Evolutionary conservation across 108 stramenopile genomes (phyloP), one percentile per base, ranked within the genome.

Genomic region (Nitzschia palea): DNA sequence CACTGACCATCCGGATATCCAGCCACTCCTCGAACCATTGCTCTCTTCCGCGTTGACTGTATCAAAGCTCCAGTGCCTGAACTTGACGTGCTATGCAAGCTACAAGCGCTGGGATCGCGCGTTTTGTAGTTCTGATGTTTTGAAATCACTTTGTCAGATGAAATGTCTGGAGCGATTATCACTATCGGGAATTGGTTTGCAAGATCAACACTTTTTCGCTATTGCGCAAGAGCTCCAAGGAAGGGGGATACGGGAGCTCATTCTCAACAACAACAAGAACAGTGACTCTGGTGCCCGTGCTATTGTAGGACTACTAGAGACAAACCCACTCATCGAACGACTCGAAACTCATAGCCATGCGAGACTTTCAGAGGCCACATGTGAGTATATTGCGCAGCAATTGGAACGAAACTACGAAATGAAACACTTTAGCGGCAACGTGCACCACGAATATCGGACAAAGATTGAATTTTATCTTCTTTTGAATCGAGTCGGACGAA

Each of bases 251-350:
- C 27, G 25, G 27, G 55, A 68, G 34, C 30, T 68, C 12, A 44
- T 68, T 23, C 34, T 68, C 4, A 68, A 68, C 30, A 28, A 31
- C 15, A 68, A 68, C 43, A 23, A 30, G 14, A 68, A 68, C 44
- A 57, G 43, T 5, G 55, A 68, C 15, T 10, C 20, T 8, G 67
- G 67, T 20, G 18, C 44, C 22, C 17, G 44, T n/a, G 62, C 44
- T 12, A 32, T 63, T 9, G 45, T 45, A 18, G 33, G 10, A 23
- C 40, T 60, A 2, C 40, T 60, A 2, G 20, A 40, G 43, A 37
- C 28, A 12, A 63, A 63, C 47, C 14, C 4, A 18, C 47, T 31
- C 9, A 63, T 63, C 20, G 32, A 29, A 1, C 27, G 12, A 31
- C 47, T 63, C 3, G 44, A 63, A 40, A 27, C 62, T n/a, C 47